A percentile compares a stretch with the other conserved stretches of the same genome.
These are phyloP conservation scores for Hypoxylon sp. DNA, from an alignment of 2,329 filamentous ascomycete species.

Conservation along the genomic window DNA sequence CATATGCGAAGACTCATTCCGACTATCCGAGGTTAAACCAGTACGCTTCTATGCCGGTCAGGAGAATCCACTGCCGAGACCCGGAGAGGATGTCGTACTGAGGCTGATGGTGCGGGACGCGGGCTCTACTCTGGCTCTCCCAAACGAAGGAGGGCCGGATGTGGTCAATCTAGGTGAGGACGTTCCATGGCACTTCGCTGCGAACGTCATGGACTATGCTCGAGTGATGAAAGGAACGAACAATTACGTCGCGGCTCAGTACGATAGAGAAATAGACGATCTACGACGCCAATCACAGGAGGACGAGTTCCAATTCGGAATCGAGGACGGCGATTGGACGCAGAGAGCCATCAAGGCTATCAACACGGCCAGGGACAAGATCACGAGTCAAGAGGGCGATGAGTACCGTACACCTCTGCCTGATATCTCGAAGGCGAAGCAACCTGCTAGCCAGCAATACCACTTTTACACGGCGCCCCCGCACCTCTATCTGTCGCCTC, in stretches of 20 bases:
- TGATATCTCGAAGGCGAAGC: slow-evolving; percentile 38
- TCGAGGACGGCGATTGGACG: slow-evolving; percentile 91
- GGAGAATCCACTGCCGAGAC: slow-evolving; percentile 79
- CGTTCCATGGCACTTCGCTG: slow-evolving; percentile 93
- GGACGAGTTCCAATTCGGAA: slow-evolving; percentile 87
- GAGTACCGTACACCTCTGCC: slow-evolving; percentile 39
- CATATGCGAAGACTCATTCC: slow-evolving; percentile 93
- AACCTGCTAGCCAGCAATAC: slow-evolving; percentile 62
- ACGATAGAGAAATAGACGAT: slow-evolving; percentile 78
- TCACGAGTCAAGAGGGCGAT: slow-evolving; percentile 55
- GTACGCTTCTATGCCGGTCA: slow-evolving; percentile 92
- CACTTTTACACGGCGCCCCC: slow-evolving; percentile 89
- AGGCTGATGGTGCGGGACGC: slow-evolving; percentile 83
- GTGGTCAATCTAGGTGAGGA: slow-evolving; percentile 73
- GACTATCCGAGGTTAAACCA: slow-evolving; percentile 86
- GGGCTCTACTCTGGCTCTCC: slow-evolving; percentile 85
- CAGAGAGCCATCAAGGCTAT: slow-evolving; percentile 82
- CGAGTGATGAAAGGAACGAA: slow-evolving; percentile 93
- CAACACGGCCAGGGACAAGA: slow-evolving; percentile 76
- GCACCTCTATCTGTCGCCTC: slow-evolving; percentile 87
- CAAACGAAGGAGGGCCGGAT: slow-evolving; percentile 78
- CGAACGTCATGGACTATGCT: slow-evolving; percentile 93
- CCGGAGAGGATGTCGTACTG: slow-evolving; percentile 89
- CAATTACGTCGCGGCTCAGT: slow-evolving; percentile 85
- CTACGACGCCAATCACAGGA: slow-evolving; percentile 81